Evolutionary conservation across 805 yeast genomes (phyloP), one percentile per base, ranked within the genome.

Genomic region (Candida broadrunensis): DNA sequence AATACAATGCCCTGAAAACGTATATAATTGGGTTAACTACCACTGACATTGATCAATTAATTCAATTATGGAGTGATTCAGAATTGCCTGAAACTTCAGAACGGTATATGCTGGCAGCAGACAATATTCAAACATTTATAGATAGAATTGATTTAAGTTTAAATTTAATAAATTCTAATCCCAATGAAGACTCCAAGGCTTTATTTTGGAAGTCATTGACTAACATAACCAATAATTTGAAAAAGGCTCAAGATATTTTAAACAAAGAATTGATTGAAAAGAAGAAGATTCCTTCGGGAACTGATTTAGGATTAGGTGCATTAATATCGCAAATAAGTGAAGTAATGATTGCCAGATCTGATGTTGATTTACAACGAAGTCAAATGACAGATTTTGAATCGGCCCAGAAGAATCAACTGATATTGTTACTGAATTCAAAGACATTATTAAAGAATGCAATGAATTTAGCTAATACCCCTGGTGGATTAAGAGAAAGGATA

Each of bases 311-410:
- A 2, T 34, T 61, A 25, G 72, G 73, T 1, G 44, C 55, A 1
- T 39, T 65, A 15, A 54, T 63, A 21, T 51, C 63, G 11, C 73
- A 72, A 42, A 43, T 75, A 2, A 60, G 75, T 44, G 62, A 70
- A 7, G 56, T 77, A 1, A 49, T 68, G 24, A 70, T 76, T n/a
- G 78, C 75, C 24, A 59, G 82, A 36, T 70, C 78, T 1, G 83
- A 78, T 49, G 63, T 77, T 3, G 81, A 76, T 40, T 49, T 74
- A 11, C 80, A 75, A 50, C 58, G 81, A 41, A 58, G 72, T n/a
- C 66, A 61, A 34, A 24, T 73, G 3, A 37, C 51, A 0, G 55
- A 54, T 14, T 44, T 39, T 19, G 62, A 59, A 8, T 54, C 59
- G 18, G 67, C 75, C 0, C 42, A 44, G 2, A 60, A 60, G 13